These are phyloP conservation scores for Phoenix dactylifera DNA, from an alignment of 176 grass and related monocot species.

Conservation along the genomic window DNA sequence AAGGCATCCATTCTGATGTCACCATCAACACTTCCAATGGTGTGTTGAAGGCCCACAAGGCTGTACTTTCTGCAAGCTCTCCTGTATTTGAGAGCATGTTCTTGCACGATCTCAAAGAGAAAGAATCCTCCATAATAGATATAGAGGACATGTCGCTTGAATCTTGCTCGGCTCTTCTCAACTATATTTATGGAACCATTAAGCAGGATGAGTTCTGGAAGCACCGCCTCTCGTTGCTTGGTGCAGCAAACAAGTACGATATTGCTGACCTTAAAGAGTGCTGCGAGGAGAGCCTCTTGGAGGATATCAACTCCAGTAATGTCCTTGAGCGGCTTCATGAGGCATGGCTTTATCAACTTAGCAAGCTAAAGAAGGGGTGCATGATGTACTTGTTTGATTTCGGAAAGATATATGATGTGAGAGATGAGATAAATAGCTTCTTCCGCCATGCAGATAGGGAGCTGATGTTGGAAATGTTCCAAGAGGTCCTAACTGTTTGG, in stretches of 20 bases:
- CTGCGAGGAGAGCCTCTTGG: conserved; percentile 86
- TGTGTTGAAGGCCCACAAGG: conserved; percentile 66
- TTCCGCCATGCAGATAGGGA: conserved; percentile 60
- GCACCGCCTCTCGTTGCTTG: conserved; percentile 53
- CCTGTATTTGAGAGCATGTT: conserved; percentile 90
- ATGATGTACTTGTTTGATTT: conserved; percentile 74
- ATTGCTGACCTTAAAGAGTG: conserved; percentile 55
- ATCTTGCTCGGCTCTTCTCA: conserved; percentile 50
- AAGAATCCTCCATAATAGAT: conserved; percentile 38
- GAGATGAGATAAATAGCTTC: conserved; percentile 62
- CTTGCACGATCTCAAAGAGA: conserved; percentile 64
- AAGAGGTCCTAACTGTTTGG: conserved; percentile 62
- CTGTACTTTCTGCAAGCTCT: conserved; percentile 48
- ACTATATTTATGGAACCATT: conserved; percentile 69
- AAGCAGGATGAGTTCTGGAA: conserved; percentile 64
- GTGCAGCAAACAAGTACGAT: conserved; percentile 63
- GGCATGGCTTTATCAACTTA: conserved; percentile 61
- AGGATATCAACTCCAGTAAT: conserved; percentile 60
- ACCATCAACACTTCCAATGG: conserved; percentile 63
- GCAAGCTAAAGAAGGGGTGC: conserved; percentile 78
- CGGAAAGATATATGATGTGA: conserved; percentile 75
- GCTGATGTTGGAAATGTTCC: conserved; percentile 86
- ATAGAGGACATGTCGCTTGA: conserved; percentile 68
- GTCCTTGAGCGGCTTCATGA: conserved; percentile 71
- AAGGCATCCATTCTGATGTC: conserved; percentile 67